These are phyloP conservation scores for Escallonia herrerae DNA, from an alignment of 129 eudicot species.

Conservation along the genomic window DNA sequence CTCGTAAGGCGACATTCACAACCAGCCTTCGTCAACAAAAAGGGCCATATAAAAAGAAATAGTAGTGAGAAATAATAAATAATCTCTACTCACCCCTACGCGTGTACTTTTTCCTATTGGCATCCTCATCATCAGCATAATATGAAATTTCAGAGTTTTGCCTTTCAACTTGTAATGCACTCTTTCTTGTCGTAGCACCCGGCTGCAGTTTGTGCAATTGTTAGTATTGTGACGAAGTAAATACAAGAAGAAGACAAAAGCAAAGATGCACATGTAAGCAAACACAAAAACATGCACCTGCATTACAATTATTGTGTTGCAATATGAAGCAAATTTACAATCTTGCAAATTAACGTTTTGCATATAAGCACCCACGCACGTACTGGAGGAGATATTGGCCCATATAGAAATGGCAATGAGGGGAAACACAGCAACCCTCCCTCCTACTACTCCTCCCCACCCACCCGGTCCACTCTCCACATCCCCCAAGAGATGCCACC, in stretches of 20 bases:
- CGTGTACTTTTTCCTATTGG: conserved; percentile 68
- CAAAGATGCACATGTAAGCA: background rate
- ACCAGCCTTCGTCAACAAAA: conserved; percentile 3
- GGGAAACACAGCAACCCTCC: too few relatives aligned
- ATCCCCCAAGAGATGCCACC: too few relatives aligned
- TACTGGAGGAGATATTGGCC: too few relatives aligned
- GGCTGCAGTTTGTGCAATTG: conserved; percentile 29
- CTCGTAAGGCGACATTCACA: background rate
- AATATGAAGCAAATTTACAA: background rate
- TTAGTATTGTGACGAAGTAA: too few relatives aligned
- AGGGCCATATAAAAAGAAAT: background rate
- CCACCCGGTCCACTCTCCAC: too few relatives aligned
- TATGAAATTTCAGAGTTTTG: conserved; percentile 80
- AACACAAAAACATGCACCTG: background rate
- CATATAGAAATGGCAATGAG: too few relatives aligned
- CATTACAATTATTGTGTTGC: background rate
- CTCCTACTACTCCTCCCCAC: too few relatives aligned
- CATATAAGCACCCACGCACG: too few relatives aligned
- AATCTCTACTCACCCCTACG: conserved; percentile 51
- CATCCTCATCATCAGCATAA: conserved; percentile 91
- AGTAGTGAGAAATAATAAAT: background rate
- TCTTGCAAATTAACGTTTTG: too few relatives aligned
- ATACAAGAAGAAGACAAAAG: background rate
- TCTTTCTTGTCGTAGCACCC: conserved; percentile 85
- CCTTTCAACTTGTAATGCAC: conserved; percentile 64